phyloP scores from a whole-genome alignment of 2,329 filamentous ascomycete genomes.

The Pestalotiopsis sp. region DNA sequence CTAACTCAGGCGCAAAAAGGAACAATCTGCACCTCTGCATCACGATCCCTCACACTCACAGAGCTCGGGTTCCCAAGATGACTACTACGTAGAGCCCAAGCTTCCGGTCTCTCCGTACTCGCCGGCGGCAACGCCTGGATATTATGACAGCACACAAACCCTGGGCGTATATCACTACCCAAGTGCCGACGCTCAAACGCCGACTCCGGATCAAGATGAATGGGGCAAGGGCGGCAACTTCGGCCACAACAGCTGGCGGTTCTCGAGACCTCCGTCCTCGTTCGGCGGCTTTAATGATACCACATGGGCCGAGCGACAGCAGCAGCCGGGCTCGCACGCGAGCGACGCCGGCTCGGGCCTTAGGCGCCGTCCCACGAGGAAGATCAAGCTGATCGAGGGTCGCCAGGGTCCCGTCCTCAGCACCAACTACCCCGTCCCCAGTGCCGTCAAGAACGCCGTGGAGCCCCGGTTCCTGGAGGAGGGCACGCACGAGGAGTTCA shows the following conservation, averaged over 20 bases:
- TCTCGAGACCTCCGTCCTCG: slow-evolving; percentile 56
- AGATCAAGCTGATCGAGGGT: slow-evolving; percentile 82
- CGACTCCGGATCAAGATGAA: not conserved
- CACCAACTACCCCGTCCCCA: slow-evolving; percentile 95
- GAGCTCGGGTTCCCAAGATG: not conserved
- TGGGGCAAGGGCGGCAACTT: slow-evolving; percentile 15
- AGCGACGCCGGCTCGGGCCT: slow-evolving; percentile 58
- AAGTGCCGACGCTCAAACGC: not conserved
- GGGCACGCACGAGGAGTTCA: slow-evolving; percentile 92
- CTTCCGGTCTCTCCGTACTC: not conserved
- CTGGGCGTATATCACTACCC: not conserved
- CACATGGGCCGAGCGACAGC: slow-evolving; percentile 72
- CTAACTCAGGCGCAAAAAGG: not conserved
- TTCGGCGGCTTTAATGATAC: slow-evolving; percentile 56
- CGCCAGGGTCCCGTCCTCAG: slow-evolving; percentile 89
- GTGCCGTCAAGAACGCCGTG: slow-evolving; percentile 95
- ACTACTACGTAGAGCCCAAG: not conserved
- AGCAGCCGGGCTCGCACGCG: slow-evolving; percentile 50
- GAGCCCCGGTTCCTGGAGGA: slow-evolving; percentile 93
- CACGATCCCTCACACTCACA: not conserved
- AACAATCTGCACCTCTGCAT: not conserved
- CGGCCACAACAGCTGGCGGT: slow-evolving; percentile 45
- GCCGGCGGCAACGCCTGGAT: not conserved
- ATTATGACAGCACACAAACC: not conserved
- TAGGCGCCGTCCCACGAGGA: slow-evolving; percentile 91